These are phyloP conservation scores for Phytopythium montanum DNA, from an alignment of 352 stramenopile genomes.

Conservation along the genomic window DNA sequence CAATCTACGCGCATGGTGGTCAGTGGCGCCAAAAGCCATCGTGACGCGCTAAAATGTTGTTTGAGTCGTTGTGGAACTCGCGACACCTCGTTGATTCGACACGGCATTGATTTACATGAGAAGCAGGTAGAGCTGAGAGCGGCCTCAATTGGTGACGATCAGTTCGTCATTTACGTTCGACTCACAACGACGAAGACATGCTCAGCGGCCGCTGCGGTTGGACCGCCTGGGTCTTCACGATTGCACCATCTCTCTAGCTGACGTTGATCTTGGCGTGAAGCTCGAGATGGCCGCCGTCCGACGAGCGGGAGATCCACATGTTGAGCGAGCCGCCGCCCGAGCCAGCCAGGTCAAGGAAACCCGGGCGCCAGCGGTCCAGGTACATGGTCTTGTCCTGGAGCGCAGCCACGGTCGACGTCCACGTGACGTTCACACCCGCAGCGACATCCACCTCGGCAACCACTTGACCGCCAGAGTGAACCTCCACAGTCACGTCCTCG, in stretches of 20 bases:
- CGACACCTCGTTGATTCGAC: too few relatives aligned
- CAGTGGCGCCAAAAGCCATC: too few relatives aligned
- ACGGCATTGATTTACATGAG: neutral
- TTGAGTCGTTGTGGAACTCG: too few relatives aligned
- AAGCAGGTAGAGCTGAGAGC: neutral
- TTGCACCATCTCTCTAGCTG: conserved; percentile 17
- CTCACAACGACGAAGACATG: neutral
- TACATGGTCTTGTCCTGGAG: conserved; percentile 50
- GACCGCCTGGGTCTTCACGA: too few relatives aligned
- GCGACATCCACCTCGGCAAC: conserved; percentile 31
- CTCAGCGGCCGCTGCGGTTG: too few relatives aligned
- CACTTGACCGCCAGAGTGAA: conserved; percentile 34
- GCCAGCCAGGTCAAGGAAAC: conserved; percentile 27
- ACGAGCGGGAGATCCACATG: conserved; percentile 38
- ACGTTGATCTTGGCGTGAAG: conserved; percentile 41
- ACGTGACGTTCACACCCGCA: conserved; percentile 29
- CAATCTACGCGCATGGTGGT: too few relatives aligned
- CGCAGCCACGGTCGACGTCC: conserved; percentile 29
- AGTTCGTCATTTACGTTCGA: neutral
- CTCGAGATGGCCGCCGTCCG: conserved; percentile 26
- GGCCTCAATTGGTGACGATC: neutral
- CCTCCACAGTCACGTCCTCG: conserved; percentile 38
- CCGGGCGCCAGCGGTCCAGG: conserved; percentile 44
- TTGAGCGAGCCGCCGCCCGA: conserved; percentile 25
- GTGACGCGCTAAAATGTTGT: too few relatives aligned